phyloP scores from a whole-genome alignment of 805 yeast genomes.

The Metschnikowia amazonensis region DNA sequence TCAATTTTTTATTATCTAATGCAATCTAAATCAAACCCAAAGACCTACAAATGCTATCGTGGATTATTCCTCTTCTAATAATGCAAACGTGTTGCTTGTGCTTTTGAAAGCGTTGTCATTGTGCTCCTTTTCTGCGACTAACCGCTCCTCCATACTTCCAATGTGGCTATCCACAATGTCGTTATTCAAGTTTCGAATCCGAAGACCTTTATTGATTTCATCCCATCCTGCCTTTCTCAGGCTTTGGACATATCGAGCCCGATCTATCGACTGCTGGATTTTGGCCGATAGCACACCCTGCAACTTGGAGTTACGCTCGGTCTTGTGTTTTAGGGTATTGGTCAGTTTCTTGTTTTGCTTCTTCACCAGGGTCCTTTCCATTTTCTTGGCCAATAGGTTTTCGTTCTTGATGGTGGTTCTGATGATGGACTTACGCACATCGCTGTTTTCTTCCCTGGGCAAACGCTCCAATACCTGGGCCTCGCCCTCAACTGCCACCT shows the following conservation, averaged over 20 bases:
- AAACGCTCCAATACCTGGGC: conserved; percentile 47
- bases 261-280: conserved; percentile 58
- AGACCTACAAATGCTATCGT: no score
- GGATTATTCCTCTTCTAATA: conserved; percentile 30
- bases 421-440: conserved; percentile 58
- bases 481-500: conserved; percentile 40
- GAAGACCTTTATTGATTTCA: conserved; percentile 51
- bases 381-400: conserved; percentile 52
- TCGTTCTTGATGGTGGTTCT: conserved; percentile 67
- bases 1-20: no score
- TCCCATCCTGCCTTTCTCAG: conserved; percentile 76
- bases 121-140: not conserved
- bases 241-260: conserved; percentile 58
- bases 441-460: conserved; percentile 59
- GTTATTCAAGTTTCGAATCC: conserved; percentile 18
- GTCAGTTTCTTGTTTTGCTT: conserved; percentile 32
- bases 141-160: conserved; percentile 3
- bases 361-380: conserved; percentile 38
- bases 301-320: conserved; percentile 48
- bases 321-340: conserved; percentile 29
- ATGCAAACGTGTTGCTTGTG: conserved; percentile 28
- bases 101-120: conserved; percentile 13
- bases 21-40: no score
- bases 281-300: conserved; percentile 57
- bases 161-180: conserved; percentile 5